phyloP scores from a whole-genome alignment of 768 basidiomycete genomes.

The Flagelloscypha sp. region DNA sequence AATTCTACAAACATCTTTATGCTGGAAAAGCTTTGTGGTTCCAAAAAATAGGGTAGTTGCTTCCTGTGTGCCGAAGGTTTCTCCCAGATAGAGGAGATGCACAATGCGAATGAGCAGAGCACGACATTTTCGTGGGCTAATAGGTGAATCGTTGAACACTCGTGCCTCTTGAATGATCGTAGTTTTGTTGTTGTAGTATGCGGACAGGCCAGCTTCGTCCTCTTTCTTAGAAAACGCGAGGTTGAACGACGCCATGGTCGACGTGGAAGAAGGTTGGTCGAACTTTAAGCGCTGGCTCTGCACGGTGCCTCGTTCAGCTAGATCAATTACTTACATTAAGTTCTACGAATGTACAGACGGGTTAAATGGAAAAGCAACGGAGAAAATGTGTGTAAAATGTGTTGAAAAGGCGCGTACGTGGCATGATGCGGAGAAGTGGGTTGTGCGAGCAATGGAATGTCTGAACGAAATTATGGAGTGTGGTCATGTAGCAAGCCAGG shows the following conservation, averaged over 20 bases:
- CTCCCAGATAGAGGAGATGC: conserved; percentile 93
- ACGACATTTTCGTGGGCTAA: conserved; percentile 95
- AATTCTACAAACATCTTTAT: conserved; percentile 72
- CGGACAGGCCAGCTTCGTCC: conserved; percentile 88
- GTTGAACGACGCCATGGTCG: conserved; percentile 42
- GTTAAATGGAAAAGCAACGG: no score
- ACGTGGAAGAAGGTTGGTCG: no score
- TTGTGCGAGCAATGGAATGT: no score
- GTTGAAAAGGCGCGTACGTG: no score
- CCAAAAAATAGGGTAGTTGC: conserved; percentile 98
- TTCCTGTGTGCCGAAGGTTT: conserved; percentile 91
- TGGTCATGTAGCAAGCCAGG: no score
- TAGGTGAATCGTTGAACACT: conserved; percentile 98
- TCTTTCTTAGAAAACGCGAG: conserved; percentile 94
- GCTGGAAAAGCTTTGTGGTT: conserved; percentile 96
- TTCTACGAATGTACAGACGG: no score
- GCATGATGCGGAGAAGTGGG: no score
- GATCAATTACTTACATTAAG: no score
- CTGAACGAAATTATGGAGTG: no score
- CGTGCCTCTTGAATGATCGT: conserved; percentile 98
- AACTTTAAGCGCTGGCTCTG: no score
- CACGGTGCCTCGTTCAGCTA: no score
- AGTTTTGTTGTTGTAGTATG: conserved; percentile 94
- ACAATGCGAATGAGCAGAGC: conserved; percentile 94
- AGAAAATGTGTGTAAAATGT: no score